Conservation (phyloP, 2,329 filamentous ascomycete species). For the Chaetomium strumarium region DNA sequence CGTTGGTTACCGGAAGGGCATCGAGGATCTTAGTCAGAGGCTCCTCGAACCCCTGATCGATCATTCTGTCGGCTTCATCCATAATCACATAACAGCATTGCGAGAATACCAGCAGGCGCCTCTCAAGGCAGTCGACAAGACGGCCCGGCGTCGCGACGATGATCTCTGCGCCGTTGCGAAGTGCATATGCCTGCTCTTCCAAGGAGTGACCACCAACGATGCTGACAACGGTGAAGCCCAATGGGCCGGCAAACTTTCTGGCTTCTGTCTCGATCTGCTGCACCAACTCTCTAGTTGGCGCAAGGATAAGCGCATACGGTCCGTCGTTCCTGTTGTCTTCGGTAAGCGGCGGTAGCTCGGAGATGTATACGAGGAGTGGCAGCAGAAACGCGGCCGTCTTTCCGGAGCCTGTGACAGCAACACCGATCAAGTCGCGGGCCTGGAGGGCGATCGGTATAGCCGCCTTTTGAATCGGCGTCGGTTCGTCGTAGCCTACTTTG, state of each 20-base stretch:
- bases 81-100: conserved; percentile 99
- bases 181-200: conserved; percentile 85
- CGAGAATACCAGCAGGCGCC: conserved; percentile 82
- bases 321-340: conserved; percentile 88
- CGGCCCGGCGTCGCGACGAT: conserved; percentile 98
- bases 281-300: conserved; percentile 92
- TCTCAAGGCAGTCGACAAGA: conserved; percentile 93
- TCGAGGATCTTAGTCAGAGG: conserved; percentile 96
- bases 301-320: conserved; percentile 93
- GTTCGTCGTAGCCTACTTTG: conserved; percentile 83
- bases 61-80: conserved; percentile 99
- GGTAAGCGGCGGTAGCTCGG: conserved; percentile 76
- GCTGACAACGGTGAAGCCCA: conserved; percentile 92
- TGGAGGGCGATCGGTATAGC: conserved; percentile 93
- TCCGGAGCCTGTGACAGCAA: conserved; percentile 95
- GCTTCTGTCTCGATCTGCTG: conserved; percentile 97
- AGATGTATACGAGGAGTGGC: conserved; percentile 90
- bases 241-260: conserved; percentile 80
- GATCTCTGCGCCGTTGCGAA: conserved; percentile 91
- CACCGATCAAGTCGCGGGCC: conserved; percentile 92
- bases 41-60: conserved; percentile 96
- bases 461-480: conserved; percentile 85
- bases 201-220: conserved; percentile 96
- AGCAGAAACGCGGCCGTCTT: conserved; percentile 95
- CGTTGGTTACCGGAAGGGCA: conserved; percentile 83